Conservation (phyloP, 2,329 filamentous ascomycete genomes). For the Colletotrichum truncatum region DNA sequence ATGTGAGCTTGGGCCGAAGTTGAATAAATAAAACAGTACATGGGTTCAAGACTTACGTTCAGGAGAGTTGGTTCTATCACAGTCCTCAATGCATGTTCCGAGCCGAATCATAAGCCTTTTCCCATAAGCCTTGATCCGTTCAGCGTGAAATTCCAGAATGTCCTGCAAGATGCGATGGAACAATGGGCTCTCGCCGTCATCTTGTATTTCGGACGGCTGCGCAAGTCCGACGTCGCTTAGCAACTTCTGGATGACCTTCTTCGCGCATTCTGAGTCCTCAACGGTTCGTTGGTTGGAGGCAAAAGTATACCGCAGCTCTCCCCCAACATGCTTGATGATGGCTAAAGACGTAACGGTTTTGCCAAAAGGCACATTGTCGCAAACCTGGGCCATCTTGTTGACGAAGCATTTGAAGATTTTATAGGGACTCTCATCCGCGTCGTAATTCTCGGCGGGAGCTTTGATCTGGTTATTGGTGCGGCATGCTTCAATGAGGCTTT, state of each 20-base stretch:
- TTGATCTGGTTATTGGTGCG: background rate
- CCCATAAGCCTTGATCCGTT: background rate
- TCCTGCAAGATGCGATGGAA: background rate
- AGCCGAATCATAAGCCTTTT: background rate
- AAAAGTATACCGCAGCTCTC: conserved; percentile 40
- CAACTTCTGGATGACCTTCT: background rate
- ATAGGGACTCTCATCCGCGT: conserved; percentile 26
- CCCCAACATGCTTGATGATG: conserved; percentile 36
- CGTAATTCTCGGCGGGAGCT: background rate
- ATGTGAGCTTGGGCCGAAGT: no score
- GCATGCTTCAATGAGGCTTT: conserved; percentile 34
- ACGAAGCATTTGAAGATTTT: conserved; percentile 39
- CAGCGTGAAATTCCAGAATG: background rate
- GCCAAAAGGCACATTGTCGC: conserved; percentile 39
- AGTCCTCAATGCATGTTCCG: background rate
- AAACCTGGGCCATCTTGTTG: conserved; percentile 41
- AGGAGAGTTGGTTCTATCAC: background rate
- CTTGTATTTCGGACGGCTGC: background rate
- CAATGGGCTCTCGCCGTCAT: background rate
- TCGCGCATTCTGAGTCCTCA: background rate
- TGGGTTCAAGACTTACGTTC: background rate
- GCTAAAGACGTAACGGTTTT: conserved; percentile 41
- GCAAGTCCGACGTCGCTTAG: background rate
- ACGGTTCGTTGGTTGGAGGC: conserved; percentile 38
- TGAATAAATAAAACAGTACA: no score